Evolutionary conservation across 768 basidiomycete genomes (phyloP).

Genomic region (Leccinum disarticulatum): DNA sequence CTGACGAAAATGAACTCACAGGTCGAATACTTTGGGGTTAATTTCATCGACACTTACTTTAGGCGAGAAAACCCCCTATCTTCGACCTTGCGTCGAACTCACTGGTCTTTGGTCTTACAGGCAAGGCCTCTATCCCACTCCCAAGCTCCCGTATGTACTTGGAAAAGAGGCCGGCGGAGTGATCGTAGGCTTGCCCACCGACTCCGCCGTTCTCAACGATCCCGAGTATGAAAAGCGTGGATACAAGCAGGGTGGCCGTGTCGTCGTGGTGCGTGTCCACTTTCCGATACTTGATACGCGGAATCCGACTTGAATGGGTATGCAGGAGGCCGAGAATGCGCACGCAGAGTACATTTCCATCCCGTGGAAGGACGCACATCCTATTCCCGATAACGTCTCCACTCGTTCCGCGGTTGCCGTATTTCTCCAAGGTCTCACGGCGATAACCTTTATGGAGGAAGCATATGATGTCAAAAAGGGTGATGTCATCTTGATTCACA

Average conservation of each 20-base stretch:
- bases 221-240: constrained; percentile 62
- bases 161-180: constrained; percentile 81
- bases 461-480: constrained; percentile 80
- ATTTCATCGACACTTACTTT: constrained; percentile 86
- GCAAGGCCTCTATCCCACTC: constrained; percentile 61
- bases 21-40: constrained; percentile 78
- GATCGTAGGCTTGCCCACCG: constrained; percentile 72
- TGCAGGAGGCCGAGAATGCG: constrained; percentile 45
- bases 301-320: not conserved
- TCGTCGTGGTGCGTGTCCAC: constrained; percentile 57
- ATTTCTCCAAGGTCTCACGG: constrained; percentile 76
- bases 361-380: constrained; percentile 59
- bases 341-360: constrained; percentile 75
- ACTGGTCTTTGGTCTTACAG: constrained; percentile 32
- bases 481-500: constrained; percentile 83
- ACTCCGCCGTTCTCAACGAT: constrained; percentile 56
- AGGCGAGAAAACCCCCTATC: constrained; percentile 43
- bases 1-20: constrained; percentile 24
- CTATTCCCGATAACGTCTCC: constrained; percentile 63
- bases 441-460: constrained; percentile 75
- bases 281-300: not conserved
- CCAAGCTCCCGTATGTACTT: constrained; percentile 60
- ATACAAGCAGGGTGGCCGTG: constrained; percentile 67
- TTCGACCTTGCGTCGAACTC: not conserved
- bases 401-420: constrained; percentile 65